phyloP scores from a whole-genome alignment of 2,329 filamentous ascomycete species.

The Microsporum ferrugineum region DNA sequence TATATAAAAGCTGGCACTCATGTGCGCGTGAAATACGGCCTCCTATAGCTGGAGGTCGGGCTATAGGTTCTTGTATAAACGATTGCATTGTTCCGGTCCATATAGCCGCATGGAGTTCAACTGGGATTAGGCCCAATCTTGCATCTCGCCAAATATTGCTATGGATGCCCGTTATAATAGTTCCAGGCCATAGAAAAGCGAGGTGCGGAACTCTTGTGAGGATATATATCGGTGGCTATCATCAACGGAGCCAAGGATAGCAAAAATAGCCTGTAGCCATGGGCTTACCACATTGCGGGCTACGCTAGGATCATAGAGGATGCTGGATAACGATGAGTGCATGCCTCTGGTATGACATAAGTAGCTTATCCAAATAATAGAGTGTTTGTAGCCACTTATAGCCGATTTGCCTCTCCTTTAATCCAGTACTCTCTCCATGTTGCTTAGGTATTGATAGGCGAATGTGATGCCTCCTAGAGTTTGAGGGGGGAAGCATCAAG shows the following conservation, averaged over 20 bases:
- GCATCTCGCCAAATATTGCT: slow-evolving; percentile 15
- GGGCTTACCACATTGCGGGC: slow-evolving; percentile 22
- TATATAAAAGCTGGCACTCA: slow-evolving; percentile 23
- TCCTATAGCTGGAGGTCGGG: slow-evolving; percentile 8
- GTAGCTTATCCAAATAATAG: slow-evolving; percentile 15
- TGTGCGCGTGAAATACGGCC: slow-evolving; percentile 18
- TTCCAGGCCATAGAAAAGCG: slow-evolving; percentile 22
- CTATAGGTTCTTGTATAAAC: slow-evolving; percentile 19
- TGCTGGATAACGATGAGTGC: slow-evolving; percentile 18
- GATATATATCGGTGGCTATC: slow-evolving; percentile 16
- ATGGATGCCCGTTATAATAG: slow-evolving; percentile 16
- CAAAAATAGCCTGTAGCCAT: slow-evolving; percentile 22
- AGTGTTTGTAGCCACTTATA: not conserved
- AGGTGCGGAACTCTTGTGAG: slow-evolving; percentile 18
- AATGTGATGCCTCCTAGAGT: not conserved
- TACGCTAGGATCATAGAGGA: slow-evolving; percentile 21
- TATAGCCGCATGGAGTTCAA: slow-evolving; percentile 20
- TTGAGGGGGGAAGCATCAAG: slow-evolving; percentile 15
- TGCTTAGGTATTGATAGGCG: not conserved
- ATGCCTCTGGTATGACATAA: slow-evolving; percentile 19
- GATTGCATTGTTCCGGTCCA: slow-evolving; percentile 22
- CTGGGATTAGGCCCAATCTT: slow-evolving; percentile 17
- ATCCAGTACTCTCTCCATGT: not conserved
- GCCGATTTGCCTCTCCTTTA: not conserved
- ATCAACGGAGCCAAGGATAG: slow-evolving; percentile 17